Evolutionary conservation across 2,329 filamentous ascomycete genomes (phyloP).

Genomic region (Cercospora berteroae): DNA sequence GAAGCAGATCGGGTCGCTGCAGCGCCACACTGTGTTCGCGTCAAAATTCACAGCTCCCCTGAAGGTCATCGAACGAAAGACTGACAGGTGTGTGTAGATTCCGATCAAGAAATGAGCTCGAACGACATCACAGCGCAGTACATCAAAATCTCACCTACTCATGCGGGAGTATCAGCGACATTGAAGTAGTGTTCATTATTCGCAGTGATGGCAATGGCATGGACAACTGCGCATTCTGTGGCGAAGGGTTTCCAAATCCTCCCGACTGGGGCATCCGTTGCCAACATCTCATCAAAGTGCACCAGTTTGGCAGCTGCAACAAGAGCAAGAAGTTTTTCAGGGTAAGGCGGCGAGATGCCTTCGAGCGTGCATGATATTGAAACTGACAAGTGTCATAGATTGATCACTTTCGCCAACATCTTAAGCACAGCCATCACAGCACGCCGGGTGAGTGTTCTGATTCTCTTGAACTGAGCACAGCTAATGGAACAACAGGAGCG

Average conservation of each 20-base stretch:
- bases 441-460: background rate
- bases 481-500: background rate
- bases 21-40: background rate
- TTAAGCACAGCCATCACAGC: background rate
- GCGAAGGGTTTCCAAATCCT: slow-evolving; percentile 4
- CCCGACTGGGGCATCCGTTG: slow-evolving; percentile 9
- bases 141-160: background rate
- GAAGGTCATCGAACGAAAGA: background rate
- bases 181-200: background rate
- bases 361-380: background rate
- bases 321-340: background rate
- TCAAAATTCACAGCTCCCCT: background rate
- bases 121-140: background rate
- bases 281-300: slow-evolving; percentile 7
- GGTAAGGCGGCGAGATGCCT: background rate
- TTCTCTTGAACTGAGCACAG: background rate
- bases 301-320: slow-evolving; percentile 8
- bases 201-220: background rate
- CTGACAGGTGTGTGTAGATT: background rate
- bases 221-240: slow-evolving; percentile 2
- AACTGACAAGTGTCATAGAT: background rate
- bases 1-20: background rate
- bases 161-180: background rate
- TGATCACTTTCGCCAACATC: slow-evolving; percentile 5
- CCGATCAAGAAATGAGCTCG: background rate